Base-by-base conservation (phyloP, 257 asterid genomes). In the Prunella vulgaris region DNA sequence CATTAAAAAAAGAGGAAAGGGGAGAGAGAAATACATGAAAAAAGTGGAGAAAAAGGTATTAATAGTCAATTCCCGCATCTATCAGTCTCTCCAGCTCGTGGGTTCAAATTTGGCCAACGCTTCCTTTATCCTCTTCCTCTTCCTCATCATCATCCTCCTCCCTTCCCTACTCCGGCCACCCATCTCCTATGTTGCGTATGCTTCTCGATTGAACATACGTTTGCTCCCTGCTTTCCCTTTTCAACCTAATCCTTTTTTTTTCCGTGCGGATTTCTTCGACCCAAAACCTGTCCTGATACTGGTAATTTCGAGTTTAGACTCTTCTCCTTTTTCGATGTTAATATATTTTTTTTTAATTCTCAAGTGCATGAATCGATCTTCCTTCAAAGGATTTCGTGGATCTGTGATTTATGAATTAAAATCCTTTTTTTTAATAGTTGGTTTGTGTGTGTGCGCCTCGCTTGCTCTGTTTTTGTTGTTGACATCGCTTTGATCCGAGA, bases 31-130 rank as follows among this genome's bases (percentile, higher is more conserved):
- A 35, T 1, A 8, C 3, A 9, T 5, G 2, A 14, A 17, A 60
- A 49, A 62, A 72, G 76, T 71, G 70, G 64, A n/a, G n/a, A 35
- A 44, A 71, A 72, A 24, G 65, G 65, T 51, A 10, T 37, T 52
- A 51, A 22, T 10, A 52, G 42, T 53, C 64, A 62, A 72, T 64
- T 33, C 32, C 5, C 46, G 64, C 76, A 62, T 64, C 80, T 33
- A 57, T 67, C 25, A 14, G 38, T 15, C 20, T 1, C 18, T 56
- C 21, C 33, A 13, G 4, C 7, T 13, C 14, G 81, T 44, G 74
- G 70, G 21, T 60, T 58, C 76, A 68, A 32, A 61, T 60, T 77
- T 67, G 75, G 73, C 79, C 24, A 79, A 74, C 79, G 71, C 72
- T 48, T 15, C 30, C 77, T 37, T 60, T 65, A 65, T 76, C 69